Evolutionary conservation across 768 basidiomycete genomes (phyloP).

Genomic region (Lactarius akahatsu): DNA sequence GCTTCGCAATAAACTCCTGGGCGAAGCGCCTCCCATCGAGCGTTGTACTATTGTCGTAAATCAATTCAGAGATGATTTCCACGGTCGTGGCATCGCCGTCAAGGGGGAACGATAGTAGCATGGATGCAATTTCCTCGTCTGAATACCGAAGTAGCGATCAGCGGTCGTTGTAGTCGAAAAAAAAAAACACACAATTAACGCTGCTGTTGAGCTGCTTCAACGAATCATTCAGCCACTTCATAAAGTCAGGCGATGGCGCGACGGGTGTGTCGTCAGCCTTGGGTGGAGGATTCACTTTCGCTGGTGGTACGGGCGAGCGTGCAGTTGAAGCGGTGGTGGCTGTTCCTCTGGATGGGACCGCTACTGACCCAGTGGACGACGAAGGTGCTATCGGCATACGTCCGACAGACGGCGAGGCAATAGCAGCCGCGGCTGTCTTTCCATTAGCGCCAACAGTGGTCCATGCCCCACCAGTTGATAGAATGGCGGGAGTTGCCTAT

Average conservation of each 20-base stretch:
- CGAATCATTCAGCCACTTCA: constrained; percentile 86
- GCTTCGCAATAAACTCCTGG: constrained; percentile 81
- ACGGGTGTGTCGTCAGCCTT: constrained; percentile 62
- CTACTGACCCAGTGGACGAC: constrained; percentile 37
- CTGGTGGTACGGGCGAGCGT: constrained; percentile 32
- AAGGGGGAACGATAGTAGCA: constrained; percentile 92
- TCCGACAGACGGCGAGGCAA: constrained; percentile 40
- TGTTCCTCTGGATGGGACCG: constrained; percentile 32
- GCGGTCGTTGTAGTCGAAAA: background rate
- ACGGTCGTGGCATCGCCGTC: constrained; percentile 79
- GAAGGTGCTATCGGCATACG: constrained; percentile 39
- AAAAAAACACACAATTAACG: constrained; percentile 56
- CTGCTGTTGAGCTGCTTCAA: constrained; percentile 73
- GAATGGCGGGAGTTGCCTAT: constrained; percentile 28
- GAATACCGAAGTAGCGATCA: constrained; percentile 15
- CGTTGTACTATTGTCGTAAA: constrained; percentile 92
- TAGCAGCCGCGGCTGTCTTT: constrained; percentile 46
- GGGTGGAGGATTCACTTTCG: constrained; percentile 33
- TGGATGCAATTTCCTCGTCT: constrained; percentile 97
- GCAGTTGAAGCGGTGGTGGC: constrained; percentile 4
- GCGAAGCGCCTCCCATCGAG: constrained; percentile 95
- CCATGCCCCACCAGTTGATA: constrained; percentile 61
- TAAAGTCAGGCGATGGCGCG: constrained; percentile 83
- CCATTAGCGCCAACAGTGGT: constrained; percentile 83
- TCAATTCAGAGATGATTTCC: constrained; percentile 93